Base-by-base conservation (phyloP, 163 green algal species). In the Chlorella variabilis region DNA sequence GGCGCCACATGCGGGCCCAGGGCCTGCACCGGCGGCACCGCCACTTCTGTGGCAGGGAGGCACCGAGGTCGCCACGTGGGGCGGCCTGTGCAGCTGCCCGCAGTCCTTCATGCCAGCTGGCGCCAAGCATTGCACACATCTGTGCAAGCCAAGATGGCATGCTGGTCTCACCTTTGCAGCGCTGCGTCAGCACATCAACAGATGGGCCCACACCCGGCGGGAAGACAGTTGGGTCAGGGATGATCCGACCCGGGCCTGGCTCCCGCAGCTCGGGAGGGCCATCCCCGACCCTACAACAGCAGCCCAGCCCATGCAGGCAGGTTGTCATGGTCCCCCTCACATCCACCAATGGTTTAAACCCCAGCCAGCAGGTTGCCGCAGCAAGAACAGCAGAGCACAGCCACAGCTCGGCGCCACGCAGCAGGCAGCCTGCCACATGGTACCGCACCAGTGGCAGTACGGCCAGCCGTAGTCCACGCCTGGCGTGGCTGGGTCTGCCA, bases 1-100 rank as follows among this genome's bases (percentile, higher is more conserved):
- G 90, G 79, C 0, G 90, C 84, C 3, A 90, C 84, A 77, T 93
- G 90, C 0, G 90, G 87, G 0, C 90, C 90, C 34, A 92, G 68
- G 4, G 88, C 68, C 56, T 93, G 90, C 9, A 88, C 83, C 13
- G 85, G 83, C 25, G 71, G 63, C 34, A n/a, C 62, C 23, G 63
- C 61, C 27, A 29, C 56, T 15, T 70, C 81, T 87, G 45, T 15
- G 85, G n/a, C n/a, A n/a, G n/a, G n/a, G n/a, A n/a, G n/a, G n/a
- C n/a, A n/a, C n/a, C n/a, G n/a, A n/a, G n/a, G n/a, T n/a, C n/a
- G n/a, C n/a, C n/a, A n/a, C n/a, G n/a, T n/a, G n/a, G n/a, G n/a
- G n/a, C n/a, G n/a, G n/a, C n/a, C n/a, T n/a, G n/a, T n/a, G n/a
- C n/a, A n/a, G n/a, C n/a, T n/a, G n/a, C n/a, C n/a, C n/a, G n/a